Conservation (phyloP, 176 grass and related monocot species). For the Zoysia pacifica region DNA sequence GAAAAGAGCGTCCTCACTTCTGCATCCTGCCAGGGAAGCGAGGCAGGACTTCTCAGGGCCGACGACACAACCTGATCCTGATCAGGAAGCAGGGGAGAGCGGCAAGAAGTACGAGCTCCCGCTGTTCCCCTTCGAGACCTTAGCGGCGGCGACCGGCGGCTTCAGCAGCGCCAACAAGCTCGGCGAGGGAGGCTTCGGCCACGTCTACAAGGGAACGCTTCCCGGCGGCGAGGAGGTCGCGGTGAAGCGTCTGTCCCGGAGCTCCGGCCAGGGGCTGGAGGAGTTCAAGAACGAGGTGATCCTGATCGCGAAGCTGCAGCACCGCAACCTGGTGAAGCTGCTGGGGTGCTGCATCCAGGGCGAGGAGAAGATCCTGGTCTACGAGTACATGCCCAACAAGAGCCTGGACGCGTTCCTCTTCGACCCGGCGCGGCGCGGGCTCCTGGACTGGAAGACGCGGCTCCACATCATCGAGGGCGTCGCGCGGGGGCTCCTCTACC, state of each 20-base stretch:
- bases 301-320: slow-evolving; percentile 68
- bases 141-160: slow-evolving; percentile 58
- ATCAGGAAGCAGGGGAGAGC: slow-evolving; percentile 53
- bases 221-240: slow-evolving; percentile 51
- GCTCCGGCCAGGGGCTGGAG: slow-evolving; percentile 58
- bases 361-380: slow-evolving; percentile 70
- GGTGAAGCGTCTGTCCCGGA: slow-evolving; percentile 67
- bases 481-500: slow-evolving; percentile 62
- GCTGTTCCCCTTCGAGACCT: slow-evolving; percentile 52
- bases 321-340: slow-evolving; percentile 62
- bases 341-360: slow-evolving; percentile 67
- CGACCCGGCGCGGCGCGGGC: slow-evolving; percentile 40
- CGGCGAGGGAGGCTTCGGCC: slow-evolving; percentile 86
- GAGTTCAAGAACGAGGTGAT: slow-evolving; percentile 78
- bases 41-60: neutral
- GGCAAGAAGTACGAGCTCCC: slow-evolving; percentile 62
- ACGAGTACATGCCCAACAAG: slow-evolving; percentile 76
- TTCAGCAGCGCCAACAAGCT: slow-evolving; percentile 71
- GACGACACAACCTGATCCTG: slow-evolving; percentile 24
- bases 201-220: slow-evolving; percentile 72
- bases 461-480: slow-evolving; percentile 57
- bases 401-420: slow-evolving; percentile 74
- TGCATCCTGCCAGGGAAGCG: slow-evolving; percentile 3
- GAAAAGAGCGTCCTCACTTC: neutral
- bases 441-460: slow-evolving; percentile 55